These are phyloP conservation scores for Penicillium canescens DNA, from an alignment of 495 filamentous ascomycete genomes.

Conservation along the genomic window DNA sequence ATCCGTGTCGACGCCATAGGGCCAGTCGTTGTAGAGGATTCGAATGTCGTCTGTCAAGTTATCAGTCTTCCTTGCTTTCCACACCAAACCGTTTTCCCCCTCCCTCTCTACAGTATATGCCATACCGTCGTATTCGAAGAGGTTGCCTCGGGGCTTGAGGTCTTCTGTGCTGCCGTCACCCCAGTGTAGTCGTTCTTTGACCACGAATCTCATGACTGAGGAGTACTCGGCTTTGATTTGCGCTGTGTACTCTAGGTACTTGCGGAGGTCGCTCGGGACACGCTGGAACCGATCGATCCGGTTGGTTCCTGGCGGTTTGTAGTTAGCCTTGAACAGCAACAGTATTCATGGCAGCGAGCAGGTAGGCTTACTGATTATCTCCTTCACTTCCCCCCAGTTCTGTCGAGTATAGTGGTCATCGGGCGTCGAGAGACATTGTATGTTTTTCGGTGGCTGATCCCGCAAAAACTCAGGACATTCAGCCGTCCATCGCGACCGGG, in stretches of 20 bases:
- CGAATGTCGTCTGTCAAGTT: constrained; percentile 62
- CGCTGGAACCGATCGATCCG: constrained; percentile 73
- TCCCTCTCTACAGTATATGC: not conserved
- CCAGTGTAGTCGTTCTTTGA: constrained; percentile 68
- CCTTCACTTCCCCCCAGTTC: constrained; percentile 63
- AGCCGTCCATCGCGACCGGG: constrained; percentile 54
- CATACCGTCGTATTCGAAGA: constrained; percentile 54
- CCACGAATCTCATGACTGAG: constrained; percentile 72
- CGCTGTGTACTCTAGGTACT: constrained; percentile 67
- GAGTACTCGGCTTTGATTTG: constrained; percentile 64
- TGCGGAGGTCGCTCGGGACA: constrained; percentile 68
- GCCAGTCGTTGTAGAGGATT: constrained; percentile 87
- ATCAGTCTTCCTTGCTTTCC: not conserved
- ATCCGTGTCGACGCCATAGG: constrained; percentile 72
- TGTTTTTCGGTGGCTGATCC: constrained; percentile 46
- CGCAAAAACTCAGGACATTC: constrained; percentile 71
- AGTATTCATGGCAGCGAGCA: not conserved
- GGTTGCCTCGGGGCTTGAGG: constrained; percentile 43
- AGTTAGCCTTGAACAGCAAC: not conserved
- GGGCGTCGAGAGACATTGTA: constrained; percentile 62
- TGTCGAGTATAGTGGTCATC: constrained; percentile 58
- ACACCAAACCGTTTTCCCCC: not conserved
- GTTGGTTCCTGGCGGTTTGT: constrained; percentile 55
- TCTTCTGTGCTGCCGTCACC: constrained; percentile 35
- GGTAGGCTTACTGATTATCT: constrained; percentile 52